phyloP scores from a whole-genome alignment of 495 filamentous ascomycete species.

The Podospora appendiculata region DNA sequence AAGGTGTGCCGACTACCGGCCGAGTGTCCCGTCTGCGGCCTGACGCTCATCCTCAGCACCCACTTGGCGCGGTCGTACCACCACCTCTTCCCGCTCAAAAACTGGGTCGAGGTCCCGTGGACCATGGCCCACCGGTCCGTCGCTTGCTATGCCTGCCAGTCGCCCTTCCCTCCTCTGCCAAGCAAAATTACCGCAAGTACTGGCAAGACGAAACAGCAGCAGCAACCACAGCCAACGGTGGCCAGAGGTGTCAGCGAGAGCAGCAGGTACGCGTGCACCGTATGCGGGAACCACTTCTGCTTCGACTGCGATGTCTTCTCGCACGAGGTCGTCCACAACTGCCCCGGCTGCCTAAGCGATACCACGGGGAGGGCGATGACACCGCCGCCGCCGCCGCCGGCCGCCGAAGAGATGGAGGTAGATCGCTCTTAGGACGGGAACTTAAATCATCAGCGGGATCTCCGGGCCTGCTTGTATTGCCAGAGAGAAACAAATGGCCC shows the following conservation, averaged over 20 bases:
- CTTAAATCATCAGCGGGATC: too few species aligned
- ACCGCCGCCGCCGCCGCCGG: background rate
- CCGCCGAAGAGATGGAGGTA: too few species aligned
- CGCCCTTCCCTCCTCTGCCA: constrained; percentile 38
- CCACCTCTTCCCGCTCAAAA: constrained; percentile 85
- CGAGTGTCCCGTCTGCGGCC: constrained; percentile 81
- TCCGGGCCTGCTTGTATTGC: too few species aligned
- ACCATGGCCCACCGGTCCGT: constrained; percentile 44
- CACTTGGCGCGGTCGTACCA: constrained; percentile 93
- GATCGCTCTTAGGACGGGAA: too few species aligned
- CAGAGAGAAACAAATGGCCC: too few species aligned
- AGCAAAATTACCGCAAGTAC: background rate
- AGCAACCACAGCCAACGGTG: background rate
- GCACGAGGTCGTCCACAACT: constrained; percentile 91
- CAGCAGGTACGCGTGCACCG: constrained; percentile 78
- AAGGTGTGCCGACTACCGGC: constrained; percentile 91
- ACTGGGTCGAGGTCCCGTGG: constrained; percentile 91
- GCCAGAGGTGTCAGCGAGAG: constrained; percentile 71
- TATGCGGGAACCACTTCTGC: constrained; percentile 84
- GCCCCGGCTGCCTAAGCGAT: constrained; percentile 82
- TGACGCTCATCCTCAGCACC: constrained; percentile 94
- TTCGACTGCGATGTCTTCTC: constrained; percentile 95
- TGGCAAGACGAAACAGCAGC: constrained; percentile 9
- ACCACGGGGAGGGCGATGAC: constrained; percentile 10
- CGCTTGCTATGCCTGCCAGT: constrained; percentile 48